Conservation (phyloP, 352 stramenopile genomes). For the Plasmopara muralis region DNA sequence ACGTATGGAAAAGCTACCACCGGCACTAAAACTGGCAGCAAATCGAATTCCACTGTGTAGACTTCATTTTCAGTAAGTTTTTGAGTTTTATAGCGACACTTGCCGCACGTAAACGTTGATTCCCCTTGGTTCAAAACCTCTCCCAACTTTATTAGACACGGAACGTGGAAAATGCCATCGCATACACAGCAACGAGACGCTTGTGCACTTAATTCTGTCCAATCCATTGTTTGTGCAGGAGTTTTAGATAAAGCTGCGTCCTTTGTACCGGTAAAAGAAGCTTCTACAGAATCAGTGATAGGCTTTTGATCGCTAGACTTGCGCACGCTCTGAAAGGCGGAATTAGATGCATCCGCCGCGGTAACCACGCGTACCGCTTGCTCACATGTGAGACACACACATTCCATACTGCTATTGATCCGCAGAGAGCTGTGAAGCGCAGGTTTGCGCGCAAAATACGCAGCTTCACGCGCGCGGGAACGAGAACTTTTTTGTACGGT, state of each 20-base stretch:
- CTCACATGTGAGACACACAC: constrained; percentile 42
- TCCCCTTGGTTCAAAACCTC: not conserved
- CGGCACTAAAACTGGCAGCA: constrained; percentile 20
- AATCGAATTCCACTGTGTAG: not conserved
- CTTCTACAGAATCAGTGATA: constrained; percentile 1
- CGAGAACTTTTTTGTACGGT: too few relatives aligned
- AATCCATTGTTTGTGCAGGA: not conserved
- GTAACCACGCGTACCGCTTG: constrained; percentile 9
- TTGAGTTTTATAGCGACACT: constrained; percentile 10
- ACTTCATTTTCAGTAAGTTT: constrained; percentile 4
- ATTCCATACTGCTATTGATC: constrained; percentile 19
- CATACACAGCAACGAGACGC: constrained; percentile 29
- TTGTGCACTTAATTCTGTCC: not conserved
- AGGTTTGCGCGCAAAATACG: not conserved
- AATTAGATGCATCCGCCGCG: constrained; percentile 8
- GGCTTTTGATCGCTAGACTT: not conserved
- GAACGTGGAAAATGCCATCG: constrained; percentile 37
- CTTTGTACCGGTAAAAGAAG: constrained; percentile 1
- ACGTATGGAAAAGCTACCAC: constrained; percentile 25
- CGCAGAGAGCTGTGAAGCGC: not conserved
- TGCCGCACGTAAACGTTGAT: constrained; percentile 17
- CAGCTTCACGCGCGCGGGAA: too few relatives aligned
- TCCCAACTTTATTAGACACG: constrained; percentile 22
- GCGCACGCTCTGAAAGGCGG: constrained; percentile 10
- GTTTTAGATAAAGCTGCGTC: constrained; percentile 1